A percentile compares a stretch with the other conserved stretches of the same genome.
These are phyloP conservation scores for Daldinia childiae DNA, from an alignment of 495 filamentous ascomycete genomes.

Conservation along the genomic window DNA sequence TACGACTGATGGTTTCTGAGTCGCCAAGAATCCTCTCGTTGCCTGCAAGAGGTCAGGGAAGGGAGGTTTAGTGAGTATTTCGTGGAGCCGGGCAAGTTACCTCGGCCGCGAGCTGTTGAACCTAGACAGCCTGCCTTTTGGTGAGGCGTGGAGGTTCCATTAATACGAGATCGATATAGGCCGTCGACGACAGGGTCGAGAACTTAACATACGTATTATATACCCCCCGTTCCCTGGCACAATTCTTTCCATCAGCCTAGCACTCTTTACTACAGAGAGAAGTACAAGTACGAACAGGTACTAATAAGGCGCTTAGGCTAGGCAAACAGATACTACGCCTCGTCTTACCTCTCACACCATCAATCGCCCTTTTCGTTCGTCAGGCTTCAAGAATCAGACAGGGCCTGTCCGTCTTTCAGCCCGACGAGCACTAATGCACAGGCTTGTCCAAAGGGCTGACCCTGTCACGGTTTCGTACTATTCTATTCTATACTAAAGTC, in stretches of 20 bases:
- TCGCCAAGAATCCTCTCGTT: constrained; percentile 27
- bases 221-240: constrained; percentile 28
- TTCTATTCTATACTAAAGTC: constrained; percentile 3
- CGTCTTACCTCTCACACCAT: constrained; percentile 30
- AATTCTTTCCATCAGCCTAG: not conserved
- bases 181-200: constrained; percentile 39
- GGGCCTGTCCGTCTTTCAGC: constrained; percentile 10
- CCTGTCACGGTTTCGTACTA: not conserved
- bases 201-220: constrained; percentile 33
- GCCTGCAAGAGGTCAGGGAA: constrained; percentile 28
- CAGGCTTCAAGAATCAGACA: constrained; percentile 25
- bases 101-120: constrained; percentile 26
- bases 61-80: constrained; percentile 26
- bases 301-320: not conserved
- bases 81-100: constrained; percentile 36
- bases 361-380: constrained; percentile 25
- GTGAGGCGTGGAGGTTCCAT: constrained; percentile 37
- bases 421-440: constrained; percentile 26
- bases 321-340: constrained; percentile 13
- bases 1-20: constrained; percentile 18
- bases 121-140: constrained; percentile 6
- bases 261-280: constrained; percentile 7
- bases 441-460: constrained; percentile 5
- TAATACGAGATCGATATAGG: constrained; percentile 46
- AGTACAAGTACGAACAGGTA: constrained; percentile 17